These are phyloP conservation scores for Coemansia sp. DNA, from an alignment of 192 early-diverging fungal species.

Conservation along the genomic window DNA sequence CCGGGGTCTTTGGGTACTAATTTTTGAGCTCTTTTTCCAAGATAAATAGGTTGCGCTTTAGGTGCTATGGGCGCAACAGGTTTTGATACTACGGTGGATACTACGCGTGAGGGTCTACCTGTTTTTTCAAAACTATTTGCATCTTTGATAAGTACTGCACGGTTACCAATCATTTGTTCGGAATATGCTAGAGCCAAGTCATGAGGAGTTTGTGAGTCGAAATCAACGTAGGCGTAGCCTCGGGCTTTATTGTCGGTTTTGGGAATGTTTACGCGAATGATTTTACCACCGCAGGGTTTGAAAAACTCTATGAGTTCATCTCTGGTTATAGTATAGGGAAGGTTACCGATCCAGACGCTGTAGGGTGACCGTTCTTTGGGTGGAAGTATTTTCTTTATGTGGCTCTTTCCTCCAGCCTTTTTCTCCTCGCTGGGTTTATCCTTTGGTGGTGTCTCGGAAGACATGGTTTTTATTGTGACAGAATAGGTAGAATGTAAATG, in stretches of 20 bases:
- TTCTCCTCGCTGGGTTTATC: not conserved
- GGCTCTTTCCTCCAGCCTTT: constrained; percentile 44
- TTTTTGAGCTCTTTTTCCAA: no score
- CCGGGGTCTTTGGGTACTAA: no score
- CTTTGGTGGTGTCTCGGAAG: constrained; percentile 1
- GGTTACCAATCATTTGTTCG: constrained; percentile 57
- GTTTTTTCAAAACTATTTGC: constrained; percentile 60
- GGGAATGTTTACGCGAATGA: constrained; percentile 44
- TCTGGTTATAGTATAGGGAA: constrained; percentile 57
- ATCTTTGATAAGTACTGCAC: constrained; percentile 65
- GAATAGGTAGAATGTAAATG: no score
- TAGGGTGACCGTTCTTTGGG: constrained; percentile 52
- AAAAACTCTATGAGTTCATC: constrained; percentile 59
- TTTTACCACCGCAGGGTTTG: constrained; percentile 33
- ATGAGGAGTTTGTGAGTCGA: constrained; percentile 53
- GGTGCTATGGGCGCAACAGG: no score
- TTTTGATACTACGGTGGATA: no score
- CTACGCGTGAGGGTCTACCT: constrained; percentile 44
- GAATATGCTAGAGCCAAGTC: constrained; percentile 59
- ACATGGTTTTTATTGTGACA: no score
- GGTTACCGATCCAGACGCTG: constrained; percentile 71
- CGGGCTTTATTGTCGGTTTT: constrained; percentile 38
- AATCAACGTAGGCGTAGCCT: constrained; percentile 73
- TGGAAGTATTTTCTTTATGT: constrained; percentile 38
- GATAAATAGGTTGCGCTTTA: no score